Percentiles rank a stretch among this genome's conserved stretches.
Evolutionary conservation across 805 yeast genomes (phyloP).

Genomic region (Isabelozyma pseudorhagii): DNA sequence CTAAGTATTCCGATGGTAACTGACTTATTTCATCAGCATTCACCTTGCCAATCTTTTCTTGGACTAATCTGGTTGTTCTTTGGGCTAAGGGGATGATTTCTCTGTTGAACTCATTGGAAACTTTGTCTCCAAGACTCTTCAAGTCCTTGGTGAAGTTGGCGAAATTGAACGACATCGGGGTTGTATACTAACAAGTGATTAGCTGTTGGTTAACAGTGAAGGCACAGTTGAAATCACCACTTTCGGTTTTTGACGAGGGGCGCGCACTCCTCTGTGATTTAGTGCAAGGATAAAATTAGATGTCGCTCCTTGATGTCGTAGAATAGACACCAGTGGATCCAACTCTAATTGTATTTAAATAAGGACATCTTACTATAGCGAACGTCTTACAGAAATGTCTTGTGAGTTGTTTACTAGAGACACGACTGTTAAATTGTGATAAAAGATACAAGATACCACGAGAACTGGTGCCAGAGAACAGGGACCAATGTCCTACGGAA

Average conservation of each 20-base stretch:
- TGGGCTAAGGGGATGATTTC: slow-evolving; percentile 64
- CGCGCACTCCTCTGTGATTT: neutral
- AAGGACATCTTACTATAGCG: too few relatives aligned
- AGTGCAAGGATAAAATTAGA: too few relatives aligned
- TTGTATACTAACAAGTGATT: neutral
- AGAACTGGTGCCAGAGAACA: too few relatives aligned
- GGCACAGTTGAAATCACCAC: neutral
- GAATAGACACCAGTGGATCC: too few relatives aligned
- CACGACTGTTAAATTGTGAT: too few relatives aligned
- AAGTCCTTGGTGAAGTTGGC: slow-evolving; percentile 40
- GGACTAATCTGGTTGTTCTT: slow-evolving; percentile 74
- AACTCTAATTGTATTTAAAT: too few relatives aligned
- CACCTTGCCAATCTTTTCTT: slow-evolving; percentile 75
- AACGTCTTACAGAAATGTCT: too few relatives aligned
- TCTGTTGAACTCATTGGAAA: slow-evolving; percentile 53
- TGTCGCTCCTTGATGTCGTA: too few relatives aligned
- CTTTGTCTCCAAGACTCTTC: slow-evolving; percentile 38
- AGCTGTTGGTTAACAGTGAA: neutral
- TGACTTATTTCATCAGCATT: slow-evolving; percentile 65
- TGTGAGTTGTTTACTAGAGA: too few relatives aligned
- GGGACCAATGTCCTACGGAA: too few relatives aligned
- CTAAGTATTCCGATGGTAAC: slow-evolving; percentile 76
- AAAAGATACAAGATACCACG: too few relatives aligned
- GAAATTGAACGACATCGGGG: slow-evolving; percentile 40
- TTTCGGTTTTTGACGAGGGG: neutral